Evolutionary conservation across 139 green algal genomes (phyloP).

Genomic region (Ulvella scutata): DNA sequence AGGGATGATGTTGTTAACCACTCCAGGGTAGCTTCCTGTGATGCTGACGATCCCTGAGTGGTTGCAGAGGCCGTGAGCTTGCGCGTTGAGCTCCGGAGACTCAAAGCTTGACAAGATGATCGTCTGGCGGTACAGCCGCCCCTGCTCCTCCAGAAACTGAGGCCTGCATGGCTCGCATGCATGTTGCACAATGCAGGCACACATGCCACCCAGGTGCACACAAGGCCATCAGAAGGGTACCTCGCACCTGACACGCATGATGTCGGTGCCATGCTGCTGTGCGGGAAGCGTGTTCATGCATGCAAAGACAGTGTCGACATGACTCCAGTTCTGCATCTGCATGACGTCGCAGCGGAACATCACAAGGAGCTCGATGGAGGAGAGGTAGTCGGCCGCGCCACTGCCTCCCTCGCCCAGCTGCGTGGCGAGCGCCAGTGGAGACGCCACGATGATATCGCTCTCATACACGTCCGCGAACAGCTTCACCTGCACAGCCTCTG

Average conservation of each 20-base stretch:
- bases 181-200: too few species aligned
- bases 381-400: slow-evolving; percentile 68
- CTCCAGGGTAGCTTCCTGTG: slow-evolving; percentile 26
- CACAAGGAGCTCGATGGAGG: slow-evolving; percentile 76
- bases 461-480: slow-evolving; percentile 76
- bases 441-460: slow-evolving; percentile 86
- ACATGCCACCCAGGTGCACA: too few species aligned
- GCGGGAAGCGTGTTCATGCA: slow-evolving; percentile 67
- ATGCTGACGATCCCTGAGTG: slow-evolving; percentile 32
- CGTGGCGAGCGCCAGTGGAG: slow-evolving; percentile 76
- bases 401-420: slow-evolving; percentile 31
- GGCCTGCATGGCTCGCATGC: too few species aligned
- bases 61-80: slow-evolving; percentile 40
- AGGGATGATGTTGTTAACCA: slow-evolving; percentile 55
- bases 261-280: slow-evolving; percentile 68
- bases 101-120: slow-evolving; percentile 66
- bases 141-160: slow-evolving; percentile 21
- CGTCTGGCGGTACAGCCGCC: slow-evolving; percentile 62
- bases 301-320: slow-evolving; percentile 38
- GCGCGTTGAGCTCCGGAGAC: slow-evolving; percentile 54
- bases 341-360: slow-evolving; percentile 76
- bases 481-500: slow-evolving; percentile 35
- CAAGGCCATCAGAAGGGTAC: too few species aligned
- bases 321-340: slow-evolving; percentile 80
- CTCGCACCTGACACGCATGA: slow-evolving; percentile 75